Percentiles rank a stretch among this genome's conserved stretches.
Evolutionary conservation across 345 rosid species (phyloP).

Genomic region (Hibiscus tridactylites): DNA sequence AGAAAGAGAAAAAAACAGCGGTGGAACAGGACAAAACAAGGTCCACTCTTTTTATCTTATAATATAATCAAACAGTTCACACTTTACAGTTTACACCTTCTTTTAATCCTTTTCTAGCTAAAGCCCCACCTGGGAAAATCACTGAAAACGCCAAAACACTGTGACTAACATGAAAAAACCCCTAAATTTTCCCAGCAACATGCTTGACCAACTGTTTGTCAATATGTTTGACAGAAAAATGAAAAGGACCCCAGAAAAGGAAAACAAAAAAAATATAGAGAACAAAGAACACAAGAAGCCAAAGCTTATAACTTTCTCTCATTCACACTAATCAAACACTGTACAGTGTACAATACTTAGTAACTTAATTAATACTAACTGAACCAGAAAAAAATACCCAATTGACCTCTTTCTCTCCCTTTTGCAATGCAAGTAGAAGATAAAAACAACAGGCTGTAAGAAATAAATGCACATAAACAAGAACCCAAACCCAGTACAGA

Average conservation of each 20-base stretch:
- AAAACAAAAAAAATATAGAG: neutral
- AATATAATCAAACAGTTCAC: conserved; percentile 4
- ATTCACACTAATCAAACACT: conserved; percentile 6
- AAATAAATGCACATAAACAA: neutral
- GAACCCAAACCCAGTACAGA: conserved; percentile 12
- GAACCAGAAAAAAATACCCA: neutral
- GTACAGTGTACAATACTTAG: no score
- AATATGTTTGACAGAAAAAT: conserved; percentile 4
- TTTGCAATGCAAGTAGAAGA: neutral
- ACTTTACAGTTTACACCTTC: neutral
- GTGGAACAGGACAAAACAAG: neutral
- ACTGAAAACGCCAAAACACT: neutral
- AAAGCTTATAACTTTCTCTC: conserved; percentile 15
- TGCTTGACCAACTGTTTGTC: conserved; percentile 36
- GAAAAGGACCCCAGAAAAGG: conserved; percentile 8
- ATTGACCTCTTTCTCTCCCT: neutral
- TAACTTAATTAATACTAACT: no score
- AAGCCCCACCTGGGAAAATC: neutral
- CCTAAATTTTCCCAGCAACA: conserved; percentile 15
- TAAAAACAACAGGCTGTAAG: neutral
- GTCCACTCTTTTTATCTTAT: neutral
- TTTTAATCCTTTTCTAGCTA: neutral
- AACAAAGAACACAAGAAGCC: neutral
- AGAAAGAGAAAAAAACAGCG: neutral
- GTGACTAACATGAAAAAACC: conserved; percentile 3